Base-by-base conservation (phyloP, 2,329 filamentous ascomycete species). In the Fusarium annulatum region DNA sequence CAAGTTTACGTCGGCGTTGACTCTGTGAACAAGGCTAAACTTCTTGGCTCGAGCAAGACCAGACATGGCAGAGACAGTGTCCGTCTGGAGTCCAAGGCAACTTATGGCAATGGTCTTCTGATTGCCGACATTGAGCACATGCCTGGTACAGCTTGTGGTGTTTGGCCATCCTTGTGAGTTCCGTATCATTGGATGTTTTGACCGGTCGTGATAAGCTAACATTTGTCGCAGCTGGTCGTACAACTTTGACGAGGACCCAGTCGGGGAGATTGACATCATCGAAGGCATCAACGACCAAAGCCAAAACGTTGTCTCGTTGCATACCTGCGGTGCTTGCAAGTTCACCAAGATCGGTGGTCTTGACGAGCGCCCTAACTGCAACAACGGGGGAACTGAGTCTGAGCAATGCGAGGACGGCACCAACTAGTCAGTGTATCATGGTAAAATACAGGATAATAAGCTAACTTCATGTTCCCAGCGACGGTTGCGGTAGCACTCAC, bases 241-340 rank as follows among this genome's bases (percentile, higher is more conserved):
- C n/a, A 67, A 67, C 33, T 67, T 67, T 10, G 52, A 66, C 2
- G 72, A 74, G 33, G 58, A 74, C 30, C 73, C 72, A 0, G 68
- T 74, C 2, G 92, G 92, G 58, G 92, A 94, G 82, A 91, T 94
- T 75, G 92, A 94, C 78, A 91, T 94, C 73, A 89, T 94, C 70
- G 92, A 94, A 82, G 91, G 91, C 34, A 90, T 93, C 73, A 92
- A 93, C 82, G 81, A 84, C 38, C 85, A 88, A 67, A 78, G 81
- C 7, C 83, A 84, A 58, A 88, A 92, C 79, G 82, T 85, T 26
- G 85, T 93, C 80, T 90, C 91, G 23, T 84, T 94, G 36, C 90
- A 93, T 83, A 93, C 92, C 2, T 82, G 81, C 6, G 87, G 86
- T 45, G 81, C 84, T 11, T 83, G 86, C 61, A 78, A 82, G 4